A percentile compares a stretch with the other conserved stretches of the same genome.
phyloP scores from a whole-genome alignment of 1,284 basidiomycete genomes.

The Earliella scabrosa region DNA sequence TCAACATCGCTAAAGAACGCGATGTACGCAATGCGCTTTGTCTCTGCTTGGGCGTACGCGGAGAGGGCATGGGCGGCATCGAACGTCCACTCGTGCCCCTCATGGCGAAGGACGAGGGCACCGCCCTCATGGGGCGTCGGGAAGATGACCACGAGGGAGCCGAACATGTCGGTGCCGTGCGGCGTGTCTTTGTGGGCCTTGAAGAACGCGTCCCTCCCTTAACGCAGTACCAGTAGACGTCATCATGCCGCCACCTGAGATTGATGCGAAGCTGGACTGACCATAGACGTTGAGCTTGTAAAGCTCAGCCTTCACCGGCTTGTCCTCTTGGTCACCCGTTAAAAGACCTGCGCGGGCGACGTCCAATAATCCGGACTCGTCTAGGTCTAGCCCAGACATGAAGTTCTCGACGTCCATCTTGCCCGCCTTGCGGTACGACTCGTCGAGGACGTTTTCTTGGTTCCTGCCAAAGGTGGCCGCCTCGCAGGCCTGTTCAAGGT shows the following conservation, averaged over 20 bases:
- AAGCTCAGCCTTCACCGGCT: conserved; percentile 22
- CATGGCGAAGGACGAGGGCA: conserved; percentile 38
- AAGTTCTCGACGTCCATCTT: conserved; percentile 27
- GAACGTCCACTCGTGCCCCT: conserved; percentile 32
- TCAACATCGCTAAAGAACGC: conserved; percentile 50
- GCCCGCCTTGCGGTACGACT: conserved; percentile 30
- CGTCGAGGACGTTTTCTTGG: conserved; percentile 27
- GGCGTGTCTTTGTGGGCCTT: conserved; percentile 48
- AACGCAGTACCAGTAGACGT: background rate
- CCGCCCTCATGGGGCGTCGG: conserved; percentile 46
- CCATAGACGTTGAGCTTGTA: conserved; percentile 38
- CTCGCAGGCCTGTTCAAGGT: conserved; percentile 21
- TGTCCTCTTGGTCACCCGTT: conserved; percentile 5
- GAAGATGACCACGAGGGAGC: conserved; percentile 45
- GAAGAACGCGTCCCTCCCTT: conserved; percentile 43
- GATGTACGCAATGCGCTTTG: conserved; percentile 33
- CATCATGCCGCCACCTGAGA: no score
- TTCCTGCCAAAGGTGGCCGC: conserved; percentile 26
- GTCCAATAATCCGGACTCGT: conserved; percentile 16
- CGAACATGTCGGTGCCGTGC: conserved; percentile 33
- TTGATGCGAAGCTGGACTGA: background rate
- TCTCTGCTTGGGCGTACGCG: background rate
- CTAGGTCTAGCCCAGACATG: background rate
- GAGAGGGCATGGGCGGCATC: conserved; percentile 34
- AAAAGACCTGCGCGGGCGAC: conserved; percentile 18